Conservation (phyloP, 805 yeast genomes). For the Candida tammaniensis region DNA sequence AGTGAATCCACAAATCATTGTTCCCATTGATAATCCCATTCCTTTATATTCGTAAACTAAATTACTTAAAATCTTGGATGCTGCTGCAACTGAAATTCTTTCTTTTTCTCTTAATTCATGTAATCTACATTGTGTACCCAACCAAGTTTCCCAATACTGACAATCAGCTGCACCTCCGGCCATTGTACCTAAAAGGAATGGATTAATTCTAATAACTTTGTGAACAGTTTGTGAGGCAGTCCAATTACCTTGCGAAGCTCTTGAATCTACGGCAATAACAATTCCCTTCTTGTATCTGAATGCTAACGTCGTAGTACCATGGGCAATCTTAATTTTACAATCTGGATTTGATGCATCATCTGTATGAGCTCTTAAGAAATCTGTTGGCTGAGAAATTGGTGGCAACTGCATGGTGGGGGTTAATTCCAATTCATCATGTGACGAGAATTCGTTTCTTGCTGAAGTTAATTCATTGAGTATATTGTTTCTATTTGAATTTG, state of each 20-base stretch:
- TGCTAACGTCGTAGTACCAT: constrained; percentile 98
- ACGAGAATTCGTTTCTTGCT: constrained; percentile 13
- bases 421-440: constrained; percentile 24
- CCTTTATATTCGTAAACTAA: constrained; percentile 93
- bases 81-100: constrained; percentile 94
- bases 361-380: constrained; percentile 94
- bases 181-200: constrained; percentile 93
- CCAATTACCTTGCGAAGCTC: constrained; percentile 98
- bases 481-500: constrained; percentile 27
- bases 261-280: constrained; percentile 93
- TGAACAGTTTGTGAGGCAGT: constrained; percentile 97
- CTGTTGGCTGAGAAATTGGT: constrained; percentile 85
- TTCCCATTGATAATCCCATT: constrained; percentile 98
- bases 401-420: constrained; percentile 73
- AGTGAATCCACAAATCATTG: constrained; percentile 97
- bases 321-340: constrained; percentile 93
- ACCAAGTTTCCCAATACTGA: constrained; percentile 99
- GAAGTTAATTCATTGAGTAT: constrained; percentile 27
- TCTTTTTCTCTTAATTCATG: constrained; percentile 94
- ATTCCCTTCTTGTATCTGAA: constrained; percentile 96
- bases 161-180: constrained; percentile 99
- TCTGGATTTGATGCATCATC: constrained; percentile 92
- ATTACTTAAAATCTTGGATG: constrained; percentile 88
- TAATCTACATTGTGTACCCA: constrained; percentile 92
- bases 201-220: constrained; percentile 95